phyloP scores from a whole-genome alignment of 768 basidiomycete genomes.

The Tylopilus rubrobrunneus region DNA sequence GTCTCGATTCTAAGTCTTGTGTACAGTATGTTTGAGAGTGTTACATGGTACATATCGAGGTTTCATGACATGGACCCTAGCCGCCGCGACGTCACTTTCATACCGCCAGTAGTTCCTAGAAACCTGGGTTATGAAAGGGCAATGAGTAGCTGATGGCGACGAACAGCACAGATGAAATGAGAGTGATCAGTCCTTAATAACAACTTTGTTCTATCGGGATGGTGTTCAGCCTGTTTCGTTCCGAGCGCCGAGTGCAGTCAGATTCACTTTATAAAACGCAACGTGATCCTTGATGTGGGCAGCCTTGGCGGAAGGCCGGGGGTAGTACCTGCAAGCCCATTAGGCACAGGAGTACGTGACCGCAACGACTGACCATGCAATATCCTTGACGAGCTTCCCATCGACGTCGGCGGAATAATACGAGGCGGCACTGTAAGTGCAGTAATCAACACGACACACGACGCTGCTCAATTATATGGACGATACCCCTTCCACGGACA shows the following conservation, averaged over 20 bases:
- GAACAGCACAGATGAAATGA: not conserved
- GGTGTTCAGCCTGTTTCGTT: not conserved
- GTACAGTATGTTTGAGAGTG: no score
- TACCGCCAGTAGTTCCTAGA: not conserved
- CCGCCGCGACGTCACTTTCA: not conserved
- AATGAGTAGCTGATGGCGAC: not conserved
- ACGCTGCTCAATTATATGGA: no score
- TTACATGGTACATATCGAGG: not conserved
- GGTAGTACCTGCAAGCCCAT: conserved; percentile 55
- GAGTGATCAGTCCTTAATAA: conserved; percentile 13
- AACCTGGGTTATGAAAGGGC: not conserved
- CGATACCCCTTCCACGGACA: conserved; percentile 74
- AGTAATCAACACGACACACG: conserved; percentile 1
- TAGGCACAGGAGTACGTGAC: not conserved
- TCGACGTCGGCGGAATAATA: conserved; percentile 60
- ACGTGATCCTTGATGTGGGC: conserved; percentile 60
- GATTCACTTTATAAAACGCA: conserved; percentile 71
- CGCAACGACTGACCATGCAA: conserved; percentile 54
- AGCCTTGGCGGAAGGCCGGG: conserved; percentile 51
- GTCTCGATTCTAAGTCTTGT: not conserved
- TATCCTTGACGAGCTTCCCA: conserved; percentile 48
- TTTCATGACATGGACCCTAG: not conserved
- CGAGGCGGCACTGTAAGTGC: conserved; percentile 46
- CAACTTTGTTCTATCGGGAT: conserved; percentile 17
- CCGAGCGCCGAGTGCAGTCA: not conserved